Evolutionary conservation across 257 asterid species (phyloP), one percentile per base, ranked within the genome.

Genomic region (Oldenlandia corymbosa): DNA sequence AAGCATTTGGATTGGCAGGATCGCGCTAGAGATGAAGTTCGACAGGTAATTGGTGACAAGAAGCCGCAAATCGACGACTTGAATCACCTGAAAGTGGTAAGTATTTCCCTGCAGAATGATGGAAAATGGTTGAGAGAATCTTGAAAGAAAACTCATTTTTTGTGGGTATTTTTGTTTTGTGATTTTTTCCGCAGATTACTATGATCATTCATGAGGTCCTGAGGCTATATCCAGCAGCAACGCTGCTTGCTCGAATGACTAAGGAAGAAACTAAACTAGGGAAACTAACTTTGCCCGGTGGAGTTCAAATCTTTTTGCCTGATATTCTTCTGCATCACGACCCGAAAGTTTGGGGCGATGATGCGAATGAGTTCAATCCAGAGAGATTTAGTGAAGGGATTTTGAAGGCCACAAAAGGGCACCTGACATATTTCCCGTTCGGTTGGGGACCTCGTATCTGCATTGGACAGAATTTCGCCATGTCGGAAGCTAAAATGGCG

Each of bases 381-480:
- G 71, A 70, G 55, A 75, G 80, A 49, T 75, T 70, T 42, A 49
- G 37, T 1, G 76, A 70, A 18, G 80, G 73, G 20, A 28, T 70
- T 5, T 31, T 17, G 2, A 66, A 67, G 41, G 76, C 76, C 30
- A 70, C 64, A 48, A 75, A 70, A 5, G 76, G 73, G 9, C 61
- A 55, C 26, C 32, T 52, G 2, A 51, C 58, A 9, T 75, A 26
- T 3, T 60, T 70, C 14, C 73, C 76, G 13, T 75, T 75, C 20
- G 60, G 79, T 14, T 66, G 67, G 66, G 79, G 79, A 34, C 76
- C 79, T 9, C 71, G 79, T n/a, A 56, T 48, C 12, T 75, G 79
- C 53, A 62, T 71, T 17, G 79, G 69, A 16, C 79, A 74, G 54
- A 53, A 47, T 36, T 74, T 74, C 43, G 65, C 75, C 37, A 32